A percentile compares a stretch with the other conserved stretches of the same genome.
These are phyloP conservation scores for Ogataea chonburiensis DNA, from an alignment of 805 yeast genomes.

Conservation along the genomic window DNA sequence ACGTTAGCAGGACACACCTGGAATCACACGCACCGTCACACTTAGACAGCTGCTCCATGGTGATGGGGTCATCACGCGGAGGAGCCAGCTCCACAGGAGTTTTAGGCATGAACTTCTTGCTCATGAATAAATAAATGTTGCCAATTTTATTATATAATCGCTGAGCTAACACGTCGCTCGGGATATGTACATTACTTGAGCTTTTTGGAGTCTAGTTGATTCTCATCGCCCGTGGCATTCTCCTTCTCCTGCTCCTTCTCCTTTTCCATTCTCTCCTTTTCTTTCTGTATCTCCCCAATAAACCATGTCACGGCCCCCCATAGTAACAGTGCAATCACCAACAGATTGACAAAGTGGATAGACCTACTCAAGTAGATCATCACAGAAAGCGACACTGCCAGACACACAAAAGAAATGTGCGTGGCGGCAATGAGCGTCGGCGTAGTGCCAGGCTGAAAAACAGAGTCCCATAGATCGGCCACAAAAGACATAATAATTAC, in stretches of 20 bases:
- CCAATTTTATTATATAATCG: conserved; percentile 1
- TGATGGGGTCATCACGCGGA: conserved; percentile 46
- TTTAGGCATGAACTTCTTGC: conserved; percentile 51
- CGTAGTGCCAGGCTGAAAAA: conserved; percentile 89
- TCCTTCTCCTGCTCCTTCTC: conserved; percentile 35
- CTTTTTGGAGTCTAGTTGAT: conserved; percentile 4
- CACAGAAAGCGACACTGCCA: conserved; percentile 53
- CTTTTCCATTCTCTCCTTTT: conserved; percentile 42
- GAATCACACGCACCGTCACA: conserved; percentile 35
- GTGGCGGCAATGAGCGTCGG: conserved; percentile 90
- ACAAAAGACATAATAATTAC: conserved; percentile 43
- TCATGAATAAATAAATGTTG: conserved; percentile 8
- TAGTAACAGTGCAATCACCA: conserved; percentile 45
- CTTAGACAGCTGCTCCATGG: conserved; percentile 41
- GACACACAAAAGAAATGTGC: conserved; percentile 71
- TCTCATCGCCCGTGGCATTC: conserved; percentile 21
- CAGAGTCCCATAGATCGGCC: conserved; percentile 80
- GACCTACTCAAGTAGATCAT: conserved; percentile 62
- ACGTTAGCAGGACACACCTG: conserved; percentile 11
- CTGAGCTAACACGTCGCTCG: conserved; percentile 3
- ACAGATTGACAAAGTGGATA: conserved; percentile 61
- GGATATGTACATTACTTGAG: no score
- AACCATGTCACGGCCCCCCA: conserved; percentile 92
- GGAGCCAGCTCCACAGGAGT: conserved; percentile 49
- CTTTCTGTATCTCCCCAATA: conserved; percentile 58